phyloP scores from a whole-genome alignment of 345 rosid genomes.

The Anacardium occidentale region DNA sequence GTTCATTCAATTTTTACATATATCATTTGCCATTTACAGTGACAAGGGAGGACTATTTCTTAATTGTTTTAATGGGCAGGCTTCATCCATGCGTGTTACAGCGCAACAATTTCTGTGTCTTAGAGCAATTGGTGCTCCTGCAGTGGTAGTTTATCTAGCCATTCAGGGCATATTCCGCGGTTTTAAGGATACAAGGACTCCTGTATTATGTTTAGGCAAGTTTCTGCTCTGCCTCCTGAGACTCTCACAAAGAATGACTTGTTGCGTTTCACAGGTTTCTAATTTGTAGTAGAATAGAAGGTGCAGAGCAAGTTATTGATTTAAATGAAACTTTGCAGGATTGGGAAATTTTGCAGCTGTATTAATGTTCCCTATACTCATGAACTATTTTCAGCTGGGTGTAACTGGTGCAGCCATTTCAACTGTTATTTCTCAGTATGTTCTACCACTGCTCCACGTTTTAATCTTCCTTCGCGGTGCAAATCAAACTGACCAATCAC shows the following conservation, averaged over 20 bases:
- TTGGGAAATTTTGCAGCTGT: slow-evolving; percentile 38
- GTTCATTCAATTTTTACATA: neutral
- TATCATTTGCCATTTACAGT: slow-evolving; percentile 4
- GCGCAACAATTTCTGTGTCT: slow-evolving; percentile 32
- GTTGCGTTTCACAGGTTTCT: neutral
- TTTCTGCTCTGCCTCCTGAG: neutral
- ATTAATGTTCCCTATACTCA: slow-evolving; percentile 34
- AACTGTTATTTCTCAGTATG: slow-evolving; percentile 40
- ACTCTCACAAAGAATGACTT: neutral
- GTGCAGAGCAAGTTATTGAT: neutral
- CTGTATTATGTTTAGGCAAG: slow-evolving; percentile 39
- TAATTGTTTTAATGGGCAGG: slow-evolving; percentile 28
- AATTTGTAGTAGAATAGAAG: neutral
- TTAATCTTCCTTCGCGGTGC: neutral
- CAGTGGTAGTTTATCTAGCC: slow-evolving; percentile 34
- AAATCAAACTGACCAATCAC: neutral
- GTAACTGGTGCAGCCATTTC: slow-evolving; percentile 42
- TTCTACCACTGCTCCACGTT: neutral
- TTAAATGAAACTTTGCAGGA: slow-evolving; percentile 26
- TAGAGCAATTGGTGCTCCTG: slow-evolving; percentile 43
- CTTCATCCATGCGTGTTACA: slow-evolving; percentile 34
- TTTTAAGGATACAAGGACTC: slow-evolving; percentile 40
- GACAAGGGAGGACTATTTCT: slow-evolving; percentile 12
- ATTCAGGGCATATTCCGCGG: slow-evolving; percentile 43
- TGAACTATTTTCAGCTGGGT: slow-evolving; percentile 31